A percentile compares a stretch with the other conserved stretches of the same genome.
These are phyloP conservation scores for Teunomyces barrocoloradensis DNA, from an alignment of 805 yeast species.

Conservation along the genomic window DNA sequence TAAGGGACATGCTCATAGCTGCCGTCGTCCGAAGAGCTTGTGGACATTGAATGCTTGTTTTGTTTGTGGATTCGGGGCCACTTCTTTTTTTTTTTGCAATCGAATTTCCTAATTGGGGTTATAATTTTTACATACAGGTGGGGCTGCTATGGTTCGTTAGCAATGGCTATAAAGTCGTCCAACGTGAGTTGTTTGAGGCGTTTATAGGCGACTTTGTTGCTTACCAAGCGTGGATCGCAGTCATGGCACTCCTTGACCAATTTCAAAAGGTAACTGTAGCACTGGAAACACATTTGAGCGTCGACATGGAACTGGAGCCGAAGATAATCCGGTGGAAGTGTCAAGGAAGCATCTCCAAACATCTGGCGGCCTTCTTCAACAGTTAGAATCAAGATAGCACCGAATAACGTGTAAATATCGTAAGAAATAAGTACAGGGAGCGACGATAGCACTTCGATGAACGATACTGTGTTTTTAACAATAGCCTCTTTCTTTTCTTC, in stretches of 20 bases:
- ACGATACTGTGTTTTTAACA: conserved; percentile 28
- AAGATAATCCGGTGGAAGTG: conserved; percentile 20
- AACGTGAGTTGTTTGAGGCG: conserved; percentile 15
- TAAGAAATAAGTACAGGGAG: conserved; percentile 38
- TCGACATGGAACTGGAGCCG: conserved; percentile 13
- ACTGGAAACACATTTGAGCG: conserved; percentile 16
- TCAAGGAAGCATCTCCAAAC: conserved; percentile 12
- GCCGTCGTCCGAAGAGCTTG: not conserved
- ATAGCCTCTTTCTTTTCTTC: conserved; percentile 18
- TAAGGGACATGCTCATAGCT: conserved; percentile 1
- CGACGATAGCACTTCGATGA: conserved; percentile 37
- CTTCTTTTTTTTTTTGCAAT: not conserved
- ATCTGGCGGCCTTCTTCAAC: conserved; percentile 20
- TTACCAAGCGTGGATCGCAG: conserved; percentile 19
- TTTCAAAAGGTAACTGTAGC: conserved; percentile 25
- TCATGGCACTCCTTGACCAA: conserved; percentile 20
- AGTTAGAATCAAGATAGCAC: conserved; percentile 21
- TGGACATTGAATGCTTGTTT: too few relatives aligned
- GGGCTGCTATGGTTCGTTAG: conserved; percentile 7
- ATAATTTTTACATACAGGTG: not conserved
- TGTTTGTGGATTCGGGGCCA: too few relatives aligned
- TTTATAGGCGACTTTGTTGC: conserved; percentile 23
- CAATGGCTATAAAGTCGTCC: conserved; percentile 14
- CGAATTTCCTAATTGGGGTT: not conserved
- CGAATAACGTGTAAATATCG: conserved; percentile 33